Percentiles rank a stretch among this genome's conserved stretches.
Conservation (phyloP, 805 yeast species). For the Sugiyamaella floridensis region DNA sequence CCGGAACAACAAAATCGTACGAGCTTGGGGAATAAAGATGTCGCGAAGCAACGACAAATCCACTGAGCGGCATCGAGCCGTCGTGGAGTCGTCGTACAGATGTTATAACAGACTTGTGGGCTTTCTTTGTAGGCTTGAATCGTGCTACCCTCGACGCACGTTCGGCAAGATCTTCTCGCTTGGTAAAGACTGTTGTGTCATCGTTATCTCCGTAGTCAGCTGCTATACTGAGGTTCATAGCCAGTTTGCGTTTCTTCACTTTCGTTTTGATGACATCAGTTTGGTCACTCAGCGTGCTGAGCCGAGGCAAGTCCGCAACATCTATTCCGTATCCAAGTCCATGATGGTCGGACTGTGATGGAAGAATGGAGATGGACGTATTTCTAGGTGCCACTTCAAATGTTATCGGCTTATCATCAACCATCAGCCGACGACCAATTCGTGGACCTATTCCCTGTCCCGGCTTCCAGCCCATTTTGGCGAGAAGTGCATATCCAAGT, state of each 20-base stretch:
- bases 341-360: slow-evolving; percentile 3
- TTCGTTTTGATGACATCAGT: neutral
- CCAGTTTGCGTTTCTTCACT: slow-evolving; percentile 15
- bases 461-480: slow-evolving; percentile 70
- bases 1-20: neutral
- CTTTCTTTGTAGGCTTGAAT: neutral
- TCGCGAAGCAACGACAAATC: slow-evolving; percentile 9
- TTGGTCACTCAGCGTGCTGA: neutral
- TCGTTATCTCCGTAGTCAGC: slow-evolving; percentile 22
- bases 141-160: neutral
- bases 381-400: slow-evolving; percentile 18
- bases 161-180: neutral
- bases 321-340: slow-evolving; percentile 21
- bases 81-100: neutral
- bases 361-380: neutral
- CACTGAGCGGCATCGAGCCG: slow-evolving; percentile 2
- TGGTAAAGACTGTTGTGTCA: slow-evolving; percentile 8
- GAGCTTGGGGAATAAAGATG: neutral
- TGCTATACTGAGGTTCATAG: slow-evolving; percentile 19
- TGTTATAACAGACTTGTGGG: neutral
- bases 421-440: slow-evolving; percentile 48
- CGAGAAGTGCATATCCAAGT: slow-evolving; percentile 63
- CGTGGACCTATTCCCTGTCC: slow-evolving; percentile 78
- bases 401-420: slow-evolving; percentile 5
- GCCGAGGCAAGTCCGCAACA: slow-evolving; percentile 3